Percentiles rank a stretch among this genome's conserved stretches.
phyloP scores from a whole-genome alignment of 1,284 basidiomycete species.

The Malassezia yamatoensis region DNA sequence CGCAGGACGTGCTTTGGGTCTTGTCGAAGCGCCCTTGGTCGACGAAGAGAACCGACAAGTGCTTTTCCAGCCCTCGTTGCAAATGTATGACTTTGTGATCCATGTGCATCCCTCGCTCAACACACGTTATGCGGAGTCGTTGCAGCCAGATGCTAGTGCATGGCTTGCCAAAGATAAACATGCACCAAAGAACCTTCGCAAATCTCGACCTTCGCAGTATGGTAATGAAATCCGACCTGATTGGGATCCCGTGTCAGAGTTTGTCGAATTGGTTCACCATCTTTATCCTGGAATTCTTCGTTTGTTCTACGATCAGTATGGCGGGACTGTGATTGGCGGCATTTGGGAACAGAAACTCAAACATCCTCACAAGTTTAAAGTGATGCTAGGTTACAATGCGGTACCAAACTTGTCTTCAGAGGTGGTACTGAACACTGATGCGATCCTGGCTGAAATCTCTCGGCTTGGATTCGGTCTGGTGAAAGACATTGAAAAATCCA shows the following conservation, averaged over 20 bases:
- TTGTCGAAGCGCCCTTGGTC: slow-evolving; percentile 17
- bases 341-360: slow-evolving; percentile 68
- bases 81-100: slow-evolving; percentile 77
- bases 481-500: slow-evolving; percentile 20
- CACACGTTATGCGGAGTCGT: slow-evolving; percentile 59
- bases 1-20: slow-evolving; percentile 23
- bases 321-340: slow-evolving; percentile 65
- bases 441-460: slow-evolving; percentile 66
- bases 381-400: slow-evolving; percentile 67
- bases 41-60: slow-evolving; percentile 51
- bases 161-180: slow-evolving; percentile 30
- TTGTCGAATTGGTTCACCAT: slow-evolving; percentile 59
- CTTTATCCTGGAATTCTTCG: slow-evolving; percentile 67
- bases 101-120: slow-evolving; percentile 60
- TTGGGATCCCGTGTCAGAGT: slow-evolving; percentile 67
- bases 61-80: slow-evolving; percentile 70
- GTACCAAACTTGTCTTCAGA: background rate
- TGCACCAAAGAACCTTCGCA: slow-evolving; percentile 53
- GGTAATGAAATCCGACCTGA: slow-evolving; percentile 25
- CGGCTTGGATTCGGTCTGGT: slow-evolving; percentile 67
- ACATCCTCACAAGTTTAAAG: slow-evolving; percentile 60
- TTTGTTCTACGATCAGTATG: slow-evolving; percentile 74
- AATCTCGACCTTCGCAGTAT: slow-evolving; percentile 40
- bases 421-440: slow-evolving; percentile 62
- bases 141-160: slow-evolving; percentile 29